Percentiles rank a stretch among this genome's conserved stretches.
phyloP scores from a whole-genome alignment of 2,329 filamentous ascomycete species.

The Calonectria ilicicola region DNA sequence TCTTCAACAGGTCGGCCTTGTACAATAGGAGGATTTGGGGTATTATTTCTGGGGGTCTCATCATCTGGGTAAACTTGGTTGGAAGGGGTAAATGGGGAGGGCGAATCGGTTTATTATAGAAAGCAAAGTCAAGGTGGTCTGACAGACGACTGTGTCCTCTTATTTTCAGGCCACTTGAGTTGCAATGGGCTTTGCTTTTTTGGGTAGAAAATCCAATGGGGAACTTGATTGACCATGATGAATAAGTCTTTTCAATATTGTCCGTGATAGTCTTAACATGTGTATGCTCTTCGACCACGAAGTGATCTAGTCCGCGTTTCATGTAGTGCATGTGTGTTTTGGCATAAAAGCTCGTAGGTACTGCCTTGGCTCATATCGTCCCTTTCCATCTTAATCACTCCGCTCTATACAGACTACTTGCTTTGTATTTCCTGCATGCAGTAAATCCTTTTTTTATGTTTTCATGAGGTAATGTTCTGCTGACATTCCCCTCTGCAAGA shows the following conservation, averaged over 20 bases:
- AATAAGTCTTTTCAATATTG: neutral
- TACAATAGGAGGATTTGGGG: conserved; percentile 31
- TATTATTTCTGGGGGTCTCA: conserved; percentile 4
- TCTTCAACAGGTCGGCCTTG: conserved; percentile 21
- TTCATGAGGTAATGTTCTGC: too few relatives aligned
- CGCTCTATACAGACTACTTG: too few relatives aligned
- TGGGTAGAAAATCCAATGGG: conserved; percentile 19
- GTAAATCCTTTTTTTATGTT: too few relatives aligned
- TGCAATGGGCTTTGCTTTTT: conserved; percentile 19
- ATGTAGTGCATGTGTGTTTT: too few relatives aligned
- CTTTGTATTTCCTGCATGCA: too few relatives aligned
- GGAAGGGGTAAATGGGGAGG: conserved; percentile 4
- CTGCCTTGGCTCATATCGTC: too few relatives aligned
- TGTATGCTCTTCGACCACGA: neutral
- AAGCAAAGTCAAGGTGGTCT: conserved; percentile 14
- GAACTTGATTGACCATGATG: conserved; percentile 12
- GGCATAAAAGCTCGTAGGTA: too few relatives aligned
- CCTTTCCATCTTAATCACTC: too few relatives aligned
- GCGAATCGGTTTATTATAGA: conserved; percentile 23
- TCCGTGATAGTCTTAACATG: neutral
- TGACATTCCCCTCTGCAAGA: too few relatives aligned
- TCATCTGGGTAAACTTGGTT: conserved; percentile 13
- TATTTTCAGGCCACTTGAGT: neutral
- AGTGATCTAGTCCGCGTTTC: neutral
- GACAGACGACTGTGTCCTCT: conserved; percentile 8